Evolutionary conservation across 257 asterid genomes (phyloP).

Genomic region (Solanum chilense): DNA sequence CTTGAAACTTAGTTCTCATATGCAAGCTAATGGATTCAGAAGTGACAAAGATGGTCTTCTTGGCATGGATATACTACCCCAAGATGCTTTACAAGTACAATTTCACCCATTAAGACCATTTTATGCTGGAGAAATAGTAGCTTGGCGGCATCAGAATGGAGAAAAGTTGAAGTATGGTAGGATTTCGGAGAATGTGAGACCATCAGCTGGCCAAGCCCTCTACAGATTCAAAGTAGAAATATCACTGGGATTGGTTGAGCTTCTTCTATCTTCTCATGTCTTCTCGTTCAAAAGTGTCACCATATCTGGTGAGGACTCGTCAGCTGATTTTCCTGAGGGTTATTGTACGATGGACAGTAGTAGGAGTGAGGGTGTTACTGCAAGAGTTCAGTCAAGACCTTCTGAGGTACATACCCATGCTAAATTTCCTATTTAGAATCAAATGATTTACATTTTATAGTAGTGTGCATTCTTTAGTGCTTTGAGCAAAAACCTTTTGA

Average conservation of each 20-base stretch:
- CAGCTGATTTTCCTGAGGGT: constrained; percentile 28
- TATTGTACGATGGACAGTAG: constrained; percentile 15
- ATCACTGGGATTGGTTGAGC: constrained; percentile 44
- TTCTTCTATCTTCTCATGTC: constrained; percentile 70
- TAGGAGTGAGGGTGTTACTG: constrained; percentile 34
- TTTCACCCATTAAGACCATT: constrained; percentile 92
- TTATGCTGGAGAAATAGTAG: constrained; percentile 87
- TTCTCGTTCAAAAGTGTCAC: constrained; percentile 78
- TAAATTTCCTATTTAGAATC: constrained; percentile 1
- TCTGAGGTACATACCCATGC: constrained; percentile 38
- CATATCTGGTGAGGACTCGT: constrained; percentile 27
- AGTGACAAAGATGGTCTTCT: constrained; percentile 43
- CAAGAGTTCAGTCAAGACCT: constrained; percentile 29
- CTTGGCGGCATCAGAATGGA: constrained; percentile 83
- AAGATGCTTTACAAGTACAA: constrained; percentile 82
- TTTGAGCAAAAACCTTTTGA: neutral
- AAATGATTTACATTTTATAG: neutral
- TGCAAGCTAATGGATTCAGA: constrained; percentile 26
- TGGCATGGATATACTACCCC: constrained; percentile 73
- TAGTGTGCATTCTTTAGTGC: neutral
- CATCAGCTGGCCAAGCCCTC: constrained; percentile 88
- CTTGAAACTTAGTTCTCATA: constrained; percentile 55
- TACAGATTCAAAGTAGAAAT: constrained; percentile 66
- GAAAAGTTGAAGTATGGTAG: constrained; percentile 83
- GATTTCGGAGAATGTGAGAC: constrained; percentile 77